Percentiles rank a stretch among this genome's conserved stretches.
phyloP scores from a whole-genome alignment of 352 stramenopile species.

The Globisporangium yorkense region DNA sequence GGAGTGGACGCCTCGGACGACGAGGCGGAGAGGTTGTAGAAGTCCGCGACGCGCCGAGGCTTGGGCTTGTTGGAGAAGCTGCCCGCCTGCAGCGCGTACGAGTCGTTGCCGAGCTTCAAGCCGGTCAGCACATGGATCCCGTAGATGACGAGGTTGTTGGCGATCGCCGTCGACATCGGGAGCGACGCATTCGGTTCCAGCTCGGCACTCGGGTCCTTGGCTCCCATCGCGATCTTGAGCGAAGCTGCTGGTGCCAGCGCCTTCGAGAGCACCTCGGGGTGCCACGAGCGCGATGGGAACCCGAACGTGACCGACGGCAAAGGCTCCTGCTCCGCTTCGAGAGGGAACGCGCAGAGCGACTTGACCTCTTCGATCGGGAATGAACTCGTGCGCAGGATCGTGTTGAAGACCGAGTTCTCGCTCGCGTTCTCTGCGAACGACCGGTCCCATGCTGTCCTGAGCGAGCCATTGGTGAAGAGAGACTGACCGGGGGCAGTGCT shows the following conservation, averaged over 20 bases:
- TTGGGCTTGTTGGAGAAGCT: not conserved
- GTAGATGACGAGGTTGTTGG: slow-evolving; percentile 6
- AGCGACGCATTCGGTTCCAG: slow-evolving; percentile 3
- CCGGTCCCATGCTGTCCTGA: not conserved
- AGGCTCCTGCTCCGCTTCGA: not conserved
- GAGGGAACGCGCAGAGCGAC: not conserved
- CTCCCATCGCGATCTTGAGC: slow-evolving; percentile 5
- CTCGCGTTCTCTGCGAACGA: not conserved
- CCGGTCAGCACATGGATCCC: not conserved
- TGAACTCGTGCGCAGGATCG: slow-evolving; percentile 14
- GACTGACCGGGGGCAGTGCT: not conserved
- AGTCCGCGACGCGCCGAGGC: not conserved
- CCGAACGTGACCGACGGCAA: slow-evolving; percentile 9
- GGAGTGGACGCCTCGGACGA: not conserved
- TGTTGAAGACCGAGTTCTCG: slow-evolving; percentile 7
- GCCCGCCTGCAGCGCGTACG: not conserved
- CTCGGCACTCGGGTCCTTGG: not conserved
- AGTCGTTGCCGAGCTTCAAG: not conserved
- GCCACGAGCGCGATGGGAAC: slow-evolving; percentile 12
- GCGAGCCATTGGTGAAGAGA: not conserved
- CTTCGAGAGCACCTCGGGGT: not conserved
- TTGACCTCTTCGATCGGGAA: not conserved
- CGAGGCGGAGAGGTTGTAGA: slow-evolving; percentile 4
- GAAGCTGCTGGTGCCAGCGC: not conserved
- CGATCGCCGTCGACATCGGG: slow-evolving; percentile 6